Base-by-base conservation (phyloP, 257 asterid genomes). In the Lantana camara region DNA sequence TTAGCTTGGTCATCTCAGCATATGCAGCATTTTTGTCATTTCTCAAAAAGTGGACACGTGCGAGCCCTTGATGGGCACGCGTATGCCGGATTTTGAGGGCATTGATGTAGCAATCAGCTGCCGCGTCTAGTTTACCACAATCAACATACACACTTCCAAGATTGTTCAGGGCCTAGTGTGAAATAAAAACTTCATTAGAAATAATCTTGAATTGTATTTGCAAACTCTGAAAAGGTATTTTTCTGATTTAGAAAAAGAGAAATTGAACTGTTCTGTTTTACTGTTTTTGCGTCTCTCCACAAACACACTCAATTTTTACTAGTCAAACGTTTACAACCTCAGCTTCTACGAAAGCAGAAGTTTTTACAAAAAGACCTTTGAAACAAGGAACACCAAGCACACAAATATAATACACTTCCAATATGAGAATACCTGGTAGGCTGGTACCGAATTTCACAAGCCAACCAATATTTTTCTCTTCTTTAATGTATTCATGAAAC, bases 61-160 rank as follows among this genome's bases (percentile, higher is more conserved):
- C 99, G 48, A 94, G 96, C 64, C 99, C 99, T 61, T 94, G 98
- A 77, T 94, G 98, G 56, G 99, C 99, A 29, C 99, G 84, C 7
- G 98, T 94, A 60, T 91, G 98, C 73, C 90, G 84, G 74, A 94
- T 86, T 73, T 86, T 86, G 63, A 94, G 98, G 76, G 99, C 99
- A 66, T 83, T 91, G 24, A 88, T 86, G 61, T 94, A 94, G 91
- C 99, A 94, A 77, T 91, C 98, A 30, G 98, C 96, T 29, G 98
- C 99, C 1, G 82, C 91, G 27, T 94, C 99, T 50, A 88, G 86
- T 69, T 94, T 80, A 19, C 83, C 87, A 38, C 96, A 85, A 68
- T 94, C 99, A 1, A 91, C 98, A 62, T 83, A 88, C 19, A 94
- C 96, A 41, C 99, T 91, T 42, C 99, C 99, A 21, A 94, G 96